Percentiles rank a stretch among this genome's conserved stretches.
phyloP scores from a whole-genome alignment of 2,329 filamentous ascomycete species.

The Trichoderma sp. region DNA sequence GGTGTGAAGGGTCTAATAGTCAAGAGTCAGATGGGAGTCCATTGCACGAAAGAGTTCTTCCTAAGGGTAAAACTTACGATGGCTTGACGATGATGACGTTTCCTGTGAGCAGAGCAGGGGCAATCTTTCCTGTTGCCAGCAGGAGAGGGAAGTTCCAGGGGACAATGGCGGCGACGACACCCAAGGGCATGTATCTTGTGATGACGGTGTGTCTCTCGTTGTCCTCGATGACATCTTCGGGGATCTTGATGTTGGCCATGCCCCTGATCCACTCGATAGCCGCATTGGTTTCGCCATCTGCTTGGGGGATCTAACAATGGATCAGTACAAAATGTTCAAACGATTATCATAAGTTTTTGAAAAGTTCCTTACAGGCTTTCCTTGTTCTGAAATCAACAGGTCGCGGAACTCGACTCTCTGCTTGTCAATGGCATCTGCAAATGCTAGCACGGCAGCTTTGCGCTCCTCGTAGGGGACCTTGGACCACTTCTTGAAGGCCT shows the following conservation, averaged over 20 bases:
- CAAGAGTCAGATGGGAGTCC: not conserved
- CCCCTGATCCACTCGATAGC: conserved; percentile 28
- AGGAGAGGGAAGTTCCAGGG: conserved; percentile 49
- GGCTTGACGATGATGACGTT: conserved; percentile 57
- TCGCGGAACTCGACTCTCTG: conserved; percentile 24
- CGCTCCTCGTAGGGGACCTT: conserved; percentile 28
- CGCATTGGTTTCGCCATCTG: conserved; percentile 24
- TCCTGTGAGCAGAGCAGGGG: conserved; percentile 54
- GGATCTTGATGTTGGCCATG: conserved; percentile 32
- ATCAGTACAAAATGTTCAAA: not conserved
- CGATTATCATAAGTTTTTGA: not conserved
- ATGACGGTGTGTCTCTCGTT: conserved; percentile 23
- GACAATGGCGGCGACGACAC: conserved; percentile 45
- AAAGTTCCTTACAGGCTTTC: conserved; percentile 24
- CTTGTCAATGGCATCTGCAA: conserved; percentile 29
- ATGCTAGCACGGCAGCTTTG: conserved; percentile 24
- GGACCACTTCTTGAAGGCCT: conserved; percentile 32
- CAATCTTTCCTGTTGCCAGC: conserved; percentile 52
- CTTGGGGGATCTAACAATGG: not conserved
- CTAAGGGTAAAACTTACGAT: conserved; percentile 29
- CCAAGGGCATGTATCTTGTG: conserved; percentile 31
- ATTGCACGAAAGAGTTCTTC: not conserved
- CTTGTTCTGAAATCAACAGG: conserved; percentile 27
- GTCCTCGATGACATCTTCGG: conserved; percentile 39
- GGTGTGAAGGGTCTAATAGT: conserved; percentile 47